Evolutionary conservation across 345 rosid genomes (phyloP).

Genomic region (Stellera chamaejasme): DNA sequence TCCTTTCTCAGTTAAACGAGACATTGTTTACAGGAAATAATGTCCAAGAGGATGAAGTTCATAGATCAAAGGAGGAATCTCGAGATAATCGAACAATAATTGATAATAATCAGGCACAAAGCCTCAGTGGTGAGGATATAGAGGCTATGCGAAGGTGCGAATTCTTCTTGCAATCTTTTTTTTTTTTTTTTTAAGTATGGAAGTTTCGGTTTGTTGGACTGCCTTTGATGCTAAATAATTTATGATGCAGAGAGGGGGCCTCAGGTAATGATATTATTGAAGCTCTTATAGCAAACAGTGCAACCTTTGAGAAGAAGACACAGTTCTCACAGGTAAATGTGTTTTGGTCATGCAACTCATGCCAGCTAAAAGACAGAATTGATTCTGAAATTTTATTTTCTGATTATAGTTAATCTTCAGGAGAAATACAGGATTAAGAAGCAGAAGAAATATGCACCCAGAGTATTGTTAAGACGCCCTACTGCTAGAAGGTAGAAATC

Average conservation of each 20-base stretch:
- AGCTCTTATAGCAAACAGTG: conserved; percentile 86
- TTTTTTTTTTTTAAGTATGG: not conserved
- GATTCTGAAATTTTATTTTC: not conserved
- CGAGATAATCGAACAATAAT: conserved; percentile 66
- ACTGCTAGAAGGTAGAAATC: conserved; percentile 51
- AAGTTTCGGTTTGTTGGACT: not conserved
- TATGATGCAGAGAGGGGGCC: conserved; percentile 67
- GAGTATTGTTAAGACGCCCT: conserved; percentile 74
- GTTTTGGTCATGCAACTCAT: not conserved
- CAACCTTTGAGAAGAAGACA: conserved; percentile 85
- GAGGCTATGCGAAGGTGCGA: conserved; percentile 69
- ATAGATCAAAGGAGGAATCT: conserved; percentile 36
- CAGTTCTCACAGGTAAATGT: conserved; percentile 61
- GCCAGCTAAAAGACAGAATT: not conserved
- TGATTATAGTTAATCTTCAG: conserved; percentile 28
- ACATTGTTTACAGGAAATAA: conserved; percentile 21
- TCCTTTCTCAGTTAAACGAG: not conserved
- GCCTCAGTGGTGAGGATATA: conserved; percentile 68
- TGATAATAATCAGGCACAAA: conserved; percentile 82
- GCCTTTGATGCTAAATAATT: conserved; percentile 1
- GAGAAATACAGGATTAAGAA: conserved; percentile 84
- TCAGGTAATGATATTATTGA: conserved; percentile 79
- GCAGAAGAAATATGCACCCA: conserved; percentile 95
- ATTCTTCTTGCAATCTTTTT: not conserved
- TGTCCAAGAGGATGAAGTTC: conserved; percentile 24